Evolutionary conservation across 495 filamentous ascomycete genomes (phyloP).

Genomic region (Alectoria sarmentosa): DNA sequence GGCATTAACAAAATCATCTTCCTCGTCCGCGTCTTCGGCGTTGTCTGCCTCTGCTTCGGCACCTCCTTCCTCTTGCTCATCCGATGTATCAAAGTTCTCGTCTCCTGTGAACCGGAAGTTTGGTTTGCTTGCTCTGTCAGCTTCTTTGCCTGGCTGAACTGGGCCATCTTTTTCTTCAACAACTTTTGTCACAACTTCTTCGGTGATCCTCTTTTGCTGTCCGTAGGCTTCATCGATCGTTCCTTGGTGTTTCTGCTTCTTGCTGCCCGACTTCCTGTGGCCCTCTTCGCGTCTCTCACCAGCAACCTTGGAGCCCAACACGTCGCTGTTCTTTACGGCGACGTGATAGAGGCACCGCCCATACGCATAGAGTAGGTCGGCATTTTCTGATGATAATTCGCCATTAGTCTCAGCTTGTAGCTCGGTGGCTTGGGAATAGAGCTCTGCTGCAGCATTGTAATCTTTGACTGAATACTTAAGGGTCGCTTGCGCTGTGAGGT

Average conservation of each 20-base stretch:
- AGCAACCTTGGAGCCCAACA: constrained; percentile 75
- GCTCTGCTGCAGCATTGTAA: constrained; percentile 73
- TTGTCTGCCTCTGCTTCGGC: constrained; percentile 37
- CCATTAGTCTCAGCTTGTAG: constrained; percentile 88
- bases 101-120: constrained; percentile 91
- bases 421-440: constrained; percentile 81
- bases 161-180: constrained; percentile 35
- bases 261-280: constrained; percentile 35
- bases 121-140: constrained; percentile 49
- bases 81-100: constrained; percentile 76
- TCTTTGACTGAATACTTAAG: constrained; percentile 78
- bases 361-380: constrained; percentile 88
- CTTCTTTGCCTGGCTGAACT: constrained; percentile 35
- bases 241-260: constrained; percentile 19
- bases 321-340: constrained; percentile 88
- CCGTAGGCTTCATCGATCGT: not conserved
- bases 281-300: constrained; percentile 39
- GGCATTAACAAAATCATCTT: constrained; percentile 84
- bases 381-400: constrained; percentile 82
- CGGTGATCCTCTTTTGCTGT: constrained; percentile 7
- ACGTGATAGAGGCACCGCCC: constrained; percentile 89
- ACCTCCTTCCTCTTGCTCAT: constrained; percentile 58
- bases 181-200: constrained; percentile 32
- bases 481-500: constrained; percentile 51
- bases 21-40: constrained; percentile 58